Percentiles rank a stretch among this genome's conserved stretches.
These are phyloP conservation scores for Aspergillus alliaceus DNA, from an alignment of 2,329 filamentous ascomycete genomes.

Conservation along the genomic window DNA sequence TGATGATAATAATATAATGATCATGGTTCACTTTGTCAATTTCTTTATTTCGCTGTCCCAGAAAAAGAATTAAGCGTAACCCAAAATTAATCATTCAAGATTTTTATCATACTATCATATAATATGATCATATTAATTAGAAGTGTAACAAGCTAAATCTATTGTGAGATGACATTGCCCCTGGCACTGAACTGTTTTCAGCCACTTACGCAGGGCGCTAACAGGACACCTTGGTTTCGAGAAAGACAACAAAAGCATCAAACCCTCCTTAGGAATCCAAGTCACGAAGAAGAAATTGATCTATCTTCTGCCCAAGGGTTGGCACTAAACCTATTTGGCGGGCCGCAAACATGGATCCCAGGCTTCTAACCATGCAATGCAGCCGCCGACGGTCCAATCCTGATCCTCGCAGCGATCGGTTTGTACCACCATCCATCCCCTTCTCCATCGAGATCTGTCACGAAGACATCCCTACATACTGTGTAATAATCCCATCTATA, in stretches of 20 bases:
- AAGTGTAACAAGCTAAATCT: not conserved
- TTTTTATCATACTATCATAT: no score
- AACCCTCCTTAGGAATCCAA: not conserved
- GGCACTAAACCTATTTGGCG: conserved; percentile 1
- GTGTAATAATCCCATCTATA: not conserved
- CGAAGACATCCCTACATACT: not conserved
- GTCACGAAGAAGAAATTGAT: not conserved
- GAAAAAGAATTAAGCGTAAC: no score
- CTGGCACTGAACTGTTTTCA: conserved; percentile 9
- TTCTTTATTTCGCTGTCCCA: no score
- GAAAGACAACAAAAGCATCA: not conserved
- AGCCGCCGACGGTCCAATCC: conserved; percentile 3
- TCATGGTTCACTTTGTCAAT: not conserved
- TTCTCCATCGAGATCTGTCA: conserved; percentile 16
- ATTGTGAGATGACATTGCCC: conserved; percentile 4
- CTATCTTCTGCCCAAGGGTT: not conserved
- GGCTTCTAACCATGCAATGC: conserved; percentile 1
- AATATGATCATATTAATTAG: not conserved
- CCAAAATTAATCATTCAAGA: no score
- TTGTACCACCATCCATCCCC: not conserved
- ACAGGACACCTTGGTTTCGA: conserved; percentile 3
- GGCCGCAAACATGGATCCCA: not conserved
- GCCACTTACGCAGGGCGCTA: conserved; percentile 11
- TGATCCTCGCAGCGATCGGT: not conserved
- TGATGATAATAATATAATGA: not conserved